Evolutionary conservation across 2,329 filamentous ascomycete species (phyloP).

Genomic region (Neofusicoccum ribis): DNA sequence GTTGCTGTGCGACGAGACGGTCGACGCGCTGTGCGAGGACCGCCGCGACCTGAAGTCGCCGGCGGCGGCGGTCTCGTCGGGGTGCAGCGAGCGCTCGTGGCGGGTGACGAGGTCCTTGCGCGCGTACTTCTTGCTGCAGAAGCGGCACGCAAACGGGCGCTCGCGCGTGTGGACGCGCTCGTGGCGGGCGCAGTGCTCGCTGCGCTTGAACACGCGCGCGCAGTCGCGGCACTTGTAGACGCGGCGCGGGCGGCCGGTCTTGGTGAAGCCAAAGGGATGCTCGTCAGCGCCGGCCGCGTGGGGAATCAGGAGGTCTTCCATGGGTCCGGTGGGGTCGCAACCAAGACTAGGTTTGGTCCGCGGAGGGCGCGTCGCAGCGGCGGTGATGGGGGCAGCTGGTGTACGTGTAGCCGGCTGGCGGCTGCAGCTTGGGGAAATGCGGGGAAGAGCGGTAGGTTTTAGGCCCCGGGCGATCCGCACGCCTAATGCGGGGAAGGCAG

Average conservation of each 20-base stretch:
- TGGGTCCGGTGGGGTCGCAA: background rate
- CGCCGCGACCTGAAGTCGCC: background rate
- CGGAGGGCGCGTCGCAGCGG: background rate
- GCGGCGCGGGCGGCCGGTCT: background rate
- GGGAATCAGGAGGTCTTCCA: background rate
- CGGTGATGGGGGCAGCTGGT: background rate
- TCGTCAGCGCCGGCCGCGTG: background rate
- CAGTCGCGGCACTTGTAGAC: conserved; percentile 31
- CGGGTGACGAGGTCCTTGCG: conserved; percentile 38
- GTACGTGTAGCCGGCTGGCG: background rate
- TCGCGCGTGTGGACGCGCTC: conserved; percentile 36
- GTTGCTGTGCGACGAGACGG: background rate
- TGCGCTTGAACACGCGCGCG: conserved; percentile 35
- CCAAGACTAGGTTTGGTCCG: background rate
- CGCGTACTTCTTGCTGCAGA: conserved; percentile 35
- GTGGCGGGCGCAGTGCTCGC: conserved; percentile 37
- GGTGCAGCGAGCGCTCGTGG: conserved; percentile 36
- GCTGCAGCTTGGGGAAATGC: background rate
- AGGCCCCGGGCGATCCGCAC: background rate
- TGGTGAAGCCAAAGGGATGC: background rate
- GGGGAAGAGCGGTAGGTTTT: background rate
- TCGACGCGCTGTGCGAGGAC: background rate
- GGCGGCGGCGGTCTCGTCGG: conserved; percentile 8
- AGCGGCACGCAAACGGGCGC: conserved; percentile 35
- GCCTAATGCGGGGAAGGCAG: background rate